Base-by-base conservation (phyloP, 2,329 filamentous ascomycete species). In the Claviceps quebecensis region DNA sequence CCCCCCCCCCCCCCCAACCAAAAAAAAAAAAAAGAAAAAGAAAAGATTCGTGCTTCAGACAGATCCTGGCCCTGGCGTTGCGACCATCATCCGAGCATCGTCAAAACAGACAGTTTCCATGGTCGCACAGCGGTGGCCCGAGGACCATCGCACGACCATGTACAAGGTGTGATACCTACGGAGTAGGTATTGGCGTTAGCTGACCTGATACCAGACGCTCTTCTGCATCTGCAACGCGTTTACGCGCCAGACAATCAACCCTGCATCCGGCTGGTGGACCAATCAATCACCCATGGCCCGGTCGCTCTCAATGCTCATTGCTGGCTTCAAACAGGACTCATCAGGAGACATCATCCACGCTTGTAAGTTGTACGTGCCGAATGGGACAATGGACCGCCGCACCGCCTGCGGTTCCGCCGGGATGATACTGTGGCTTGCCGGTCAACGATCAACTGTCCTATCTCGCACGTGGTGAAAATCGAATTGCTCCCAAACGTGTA, bases 391-490 rank as follows among this genome's bases (percentile, higher is more conserved):
- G 19, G 23, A 34, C 39, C 26, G 39, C 22, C 19, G 22, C 29
- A n/a, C 23, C 47, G 39, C 26, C 26, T 49, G 29, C 48, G 29
- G 11, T 49, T 49, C 48, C 39, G 39, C 13, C 40, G 26, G n/a
- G 40, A 46, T 19, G 26, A 17, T 26, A 14, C 36, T 49, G 47
- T 36, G 22, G 39, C 16, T 41, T 43, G 23, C 38, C 40, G 48
- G 48, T 36, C 29, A 22, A 48, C 11, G 51, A 48, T 53, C 49
- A 45, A 49, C 53, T n/a, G 36, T 54, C 48, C 43, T 44, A 23
- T 43, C 9, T 19, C 40, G 40, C 40, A 11, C 22, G 11, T 11
- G 43, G 5, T 45, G 23, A 14, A 29, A 45, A 45, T 29, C 3
- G 8, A 29, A 11, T 9, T 9, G 29, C 29, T 29, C 11, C 3